Base-by-base conservation (phyloP, 768 basidiomycete species). In the Macrocybe gigantea region DNA sequence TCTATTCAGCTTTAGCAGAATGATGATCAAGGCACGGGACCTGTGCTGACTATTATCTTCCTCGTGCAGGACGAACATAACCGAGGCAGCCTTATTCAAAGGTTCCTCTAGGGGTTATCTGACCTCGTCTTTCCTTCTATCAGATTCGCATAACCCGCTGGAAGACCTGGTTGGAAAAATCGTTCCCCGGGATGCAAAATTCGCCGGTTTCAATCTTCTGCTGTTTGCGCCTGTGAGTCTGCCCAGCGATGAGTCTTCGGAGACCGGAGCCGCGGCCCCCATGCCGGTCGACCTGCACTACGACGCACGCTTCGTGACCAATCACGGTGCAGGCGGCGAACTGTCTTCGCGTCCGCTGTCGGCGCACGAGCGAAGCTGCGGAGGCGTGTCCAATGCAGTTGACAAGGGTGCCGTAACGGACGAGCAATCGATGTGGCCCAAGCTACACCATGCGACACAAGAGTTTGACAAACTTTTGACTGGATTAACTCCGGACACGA, bases 171-270 rank as follows among this genome's bases (percentile, higher is more conserved):
- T 75, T 36, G 66, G 68, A 45, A 66, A 59, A 56, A 68, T 82
- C 46, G 63, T 74, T 43, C 68, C 73, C 51, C 61, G 64, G 47
- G 74, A 79, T 51, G 67, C 72, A 11, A 63, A 68, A 55, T 89
- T 81, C 60, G 85, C 88, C 41, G 90, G 90, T 2, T 92, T 93
- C 74, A 92, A 91, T 64, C 62, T 91, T 30, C 69, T 90, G 49
- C 75, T 90, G 49, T 69, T 92, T 49, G 68, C 75, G 15, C 77
- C 82, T 53, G 43, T 56, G 35, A 35, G 55, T 47, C 53, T 55
- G 48, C 56, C 57, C 38, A 59, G 60, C 52, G 58, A 49, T 38
- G 22, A 22, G 22, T 22, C 22, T 22, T 1, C 4, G 22, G 22
- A 22, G 22, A 22, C 22, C 22, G 22, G 22, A 22, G 22, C 22